Evolutionary conservation across 2,329 filamentous ascomycete genomes (phyloP).

Genomic region (Karstenula rhodostoma): DNA sequence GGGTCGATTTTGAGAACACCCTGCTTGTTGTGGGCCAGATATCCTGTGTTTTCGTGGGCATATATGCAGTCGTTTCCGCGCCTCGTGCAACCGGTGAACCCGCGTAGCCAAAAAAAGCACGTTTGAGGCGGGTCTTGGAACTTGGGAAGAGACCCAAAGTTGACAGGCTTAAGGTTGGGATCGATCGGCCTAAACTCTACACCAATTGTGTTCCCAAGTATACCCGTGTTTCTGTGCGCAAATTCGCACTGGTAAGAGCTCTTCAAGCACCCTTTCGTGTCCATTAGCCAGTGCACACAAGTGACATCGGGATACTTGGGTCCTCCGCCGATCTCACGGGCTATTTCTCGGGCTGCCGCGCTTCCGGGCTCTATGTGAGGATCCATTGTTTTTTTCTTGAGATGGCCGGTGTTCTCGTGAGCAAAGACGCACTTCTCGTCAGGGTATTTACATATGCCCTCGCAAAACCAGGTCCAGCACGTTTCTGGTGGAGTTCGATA

Average conservation of each 20-base stretch:
- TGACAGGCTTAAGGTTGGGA: not conserved
- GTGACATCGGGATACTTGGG: constrained; percentile 21
- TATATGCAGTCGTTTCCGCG: not conserved
- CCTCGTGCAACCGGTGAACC: not conserved
- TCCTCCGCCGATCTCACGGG: not conserved
- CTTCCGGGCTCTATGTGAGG: constrained; percentile 2
- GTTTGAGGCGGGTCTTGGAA: not conserved
- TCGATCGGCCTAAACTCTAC: constrained; percentile 1
- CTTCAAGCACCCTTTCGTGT: constrained; percentile 19
- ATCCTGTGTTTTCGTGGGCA: constrained; percentile 21
- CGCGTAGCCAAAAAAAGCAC: constrained; percentile 5
- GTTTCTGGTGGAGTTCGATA: constrained; percentile 38
- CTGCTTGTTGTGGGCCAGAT: not conserved
- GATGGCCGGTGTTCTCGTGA: constrained; percentile 40
- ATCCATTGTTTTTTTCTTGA: constrained; percentile 22
- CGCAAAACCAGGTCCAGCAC: constrained; percentile 37
- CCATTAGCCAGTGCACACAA: constrained; percentile 34
- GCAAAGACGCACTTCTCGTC: constrained; percentile 36
- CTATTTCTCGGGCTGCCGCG: not conserved
- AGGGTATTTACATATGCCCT: constrained; percentile 25
- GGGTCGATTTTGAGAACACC: constrained; percentile 1
- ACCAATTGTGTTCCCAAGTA: not conserved
- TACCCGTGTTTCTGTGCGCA: constrained; percentile 28
- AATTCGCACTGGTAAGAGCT: constrained; percentile 22
- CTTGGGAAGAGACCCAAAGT: not conserved